Evolutionary conservation across 805 yeast genomes (phyloP), one percentile per base, ranked within the genome.

Genomic region (Yarrowia hollandica): DNA sequence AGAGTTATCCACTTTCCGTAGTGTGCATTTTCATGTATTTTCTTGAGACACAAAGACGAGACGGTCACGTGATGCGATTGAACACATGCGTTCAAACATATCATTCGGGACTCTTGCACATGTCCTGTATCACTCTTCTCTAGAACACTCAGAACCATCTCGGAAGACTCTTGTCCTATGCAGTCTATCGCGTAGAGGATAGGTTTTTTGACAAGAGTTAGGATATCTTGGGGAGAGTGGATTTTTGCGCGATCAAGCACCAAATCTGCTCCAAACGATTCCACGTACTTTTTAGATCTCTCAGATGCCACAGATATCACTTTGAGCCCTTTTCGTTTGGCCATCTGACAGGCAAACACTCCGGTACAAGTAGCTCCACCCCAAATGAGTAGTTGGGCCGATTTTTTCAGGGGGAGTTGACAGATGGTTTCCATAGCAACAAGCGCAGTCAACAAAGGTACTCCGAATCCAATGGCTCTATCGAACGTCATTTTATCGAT

Each of bases 351-450:
- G 8, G 25, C 28, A 41, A 39, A 54, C 19, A 39, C 19, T 11
- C 59, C 55, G 1, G 55, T 54, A n/a, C 33, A 25, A 14, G 33
- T 11, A 18, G 58, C 44, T 19, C 58, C 58, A 19, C 58, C 58
- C 58, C 58, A 52, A 9, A 52, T 39, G 12, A 52, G 33, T 3
- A 41, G 11, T 3, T 15, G n/a, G n/a, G n/a, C n/a, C n/a, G n/a
- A n/a, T n/a, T n/a, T n/a, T n/a, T n/a, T n/a, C n/a, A n/a, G n/a
- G n/a, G n/a, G n/a, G n/a, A n/a, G n/a, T 25, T 25, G 28, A 10
- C 6, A 25, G 14, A 39, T 6, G 5, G 15, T 15, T 5, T 21
- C 21, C 21, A 48, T 9, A 2, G 39, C 38, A 9, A 31, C 28
- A 31, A 7, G 4, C 0, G 39, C 26, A 48, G 39, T 48, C 6